Base-by-base conservation (phyloP, 257 asterid genomes). In the Prunella vulgaris region DNA sequence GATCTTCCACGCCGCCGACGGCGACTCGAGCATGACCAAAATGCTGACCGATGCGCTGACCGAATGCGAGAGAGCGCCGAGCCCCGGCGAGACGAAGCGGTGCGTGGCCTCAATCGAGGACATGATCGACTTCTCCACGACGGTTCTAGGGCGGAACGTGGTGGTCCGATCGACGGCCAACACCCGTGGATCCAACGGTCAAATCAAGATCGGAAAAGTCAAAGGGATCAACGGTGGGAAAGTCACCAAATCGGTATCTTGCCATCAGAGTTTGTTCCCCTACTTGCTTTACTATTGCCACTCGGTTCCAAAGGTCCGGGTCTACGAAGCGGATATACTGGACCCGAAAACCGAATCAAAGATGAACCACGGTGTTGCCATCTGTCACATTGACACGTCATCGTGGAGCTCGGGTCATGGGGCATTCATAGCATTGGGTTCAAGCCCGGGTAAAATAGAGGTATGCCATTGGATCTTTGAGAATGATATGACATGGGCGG, bases 381-480 rank as follows among this genome's bases (percentile, higher is more conserved):
- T 93, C 7, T 93, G 98, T 69, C 98, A 93, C 66, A 1, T 93
- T 51, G 98, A 93, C 70, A 93, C 97, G 1, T 72, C 89, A 1
- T 0, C 87, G 0, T 93, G 98, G 98, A 85, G 98, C 81, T 28
- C 92, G 22, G 80, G 76, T 20, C 98, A 93, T 30, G 98, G 97
- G 52, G 95, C 98, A 3, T 93, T 93, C 74, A 1, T 80, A 1
- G 86, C 95, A 0, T 69, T 93, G 81, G 97, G 96, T 42, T 88
- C 92, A 2, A 69, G 73, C n/a, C 96, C 98, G 2, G 97, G 98
- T 10, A 79, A 85, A 71, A 90, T 85, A 0, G 98, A 92, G 74
- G 98, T 92, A 0, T 92, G 98, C 79, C 98, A 92, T 28, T 92
- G 97, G 96, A 92, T 92, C 66, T 92, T 88, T 24, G 88, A 92